phyloP scores from a whole-genome alignment of 768 basidiomycete species.

The Tremella yokohamensis region DNA sequence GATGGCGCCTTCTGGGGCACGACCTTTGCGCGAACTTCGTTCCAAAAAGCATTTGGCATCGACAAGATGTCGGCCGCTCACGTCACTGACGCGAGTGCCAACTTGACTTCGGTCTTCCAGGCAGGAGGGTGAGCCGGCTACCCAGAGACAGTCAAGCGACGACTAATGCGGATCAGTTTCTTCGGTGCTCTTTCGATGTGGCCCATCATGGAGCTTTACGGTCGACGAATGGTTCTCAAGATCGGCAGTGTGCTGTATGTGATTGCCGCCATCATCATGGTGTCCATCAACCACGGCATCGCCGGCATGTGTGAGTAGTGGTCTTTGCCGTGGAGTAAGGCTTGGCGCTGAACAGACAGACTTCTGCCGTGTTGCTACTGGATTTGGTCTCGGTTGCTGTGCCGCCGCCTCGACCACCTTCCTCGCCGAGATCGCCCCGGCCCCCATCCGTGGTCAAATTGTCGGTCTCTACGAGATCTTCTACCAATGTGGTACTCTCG shows the following conservation, averaged over 20 bases:
- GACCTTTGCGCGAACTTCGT: slow-evolving; percentile 53
- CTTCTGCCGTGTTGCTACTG: too few relatives aligned
- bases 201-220: slow-evolving; percentile 52
- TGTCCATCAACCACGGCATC: too few relatives aligned
- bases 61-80: slow-evolving; percentile 45
- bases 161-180: too few relatives aligned
- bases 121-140: slow-evolving; percentile 42
- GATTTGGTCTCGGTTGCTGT: too few relatives aligned
- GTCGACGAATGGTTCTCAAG: slow-evolving; percentile 52
- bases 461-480: slow-evolving; percentile 56
- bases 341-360: too few relatives aligned
- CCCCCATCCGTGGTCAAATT: slow-evolving; percentile 56
- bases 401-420: too few relatives aligned
- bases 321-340: too few relatives aligned
- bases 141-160: too few relatives aligned
- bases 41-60: slow-evolving; percentile 54
- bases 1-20: slow-evolving; percentile 57
- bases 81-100: slow-evolving; percentile 52
- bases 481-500: slow-evolving; percentile 56
- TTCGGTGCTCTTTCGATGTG: not conserved
- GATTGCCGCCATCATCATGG: slow-evolving; percentile 53
- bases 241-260: slow-evolving; percentile 52
- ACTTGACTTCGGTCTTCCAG: slow-evolving; percentile 57
- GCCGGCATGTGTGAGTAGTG: too few relatives aligned
- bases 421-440: too few relatives aligned